Conservation (phyloP, 345 rosid genomes). For the Microcos paniculata region DNA sequence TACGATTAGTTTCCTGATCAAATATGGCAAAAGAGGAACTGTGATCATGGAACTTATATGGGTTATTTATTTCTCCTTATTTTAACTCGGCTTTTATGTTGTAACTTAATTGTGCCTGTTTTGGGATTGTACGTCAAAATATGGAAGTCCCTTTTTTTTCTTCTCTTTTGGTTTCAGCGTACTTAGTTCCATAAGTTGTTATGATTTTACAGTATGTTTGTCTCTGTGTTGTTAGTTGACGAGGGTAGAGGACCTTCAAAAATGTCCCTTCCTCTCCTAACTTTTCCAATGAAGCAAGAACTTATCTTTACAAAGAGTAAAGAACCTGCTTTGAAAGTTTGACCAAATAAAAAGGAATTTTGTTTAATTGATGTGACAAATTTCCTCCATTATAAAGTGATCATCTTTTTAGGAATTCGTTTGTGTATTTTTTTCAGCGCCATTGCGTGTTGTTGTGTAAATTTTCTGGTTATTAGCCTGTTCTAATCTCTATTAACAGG, state of each 20-base stretch:
- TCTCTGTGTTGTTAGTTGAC: neutral
- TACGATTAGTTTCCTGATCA: neutral
- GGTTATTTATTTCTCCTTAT: neutral
- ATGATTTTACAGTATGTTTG: neutral
- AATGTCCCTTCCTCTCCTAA: neutral
- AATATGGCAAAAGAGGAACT: neutral
- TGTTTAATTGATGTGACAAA: neutral
- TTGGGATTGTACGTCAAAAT: neutral
- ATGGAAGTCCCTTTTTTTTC: neutral
- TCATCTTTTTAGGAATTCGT: neutral
- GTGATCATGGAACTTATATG: neutral
- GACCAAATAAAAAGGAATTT: neutral
- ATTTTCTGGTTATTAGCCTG: neutral
- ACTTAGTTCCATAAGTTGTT: neutral
- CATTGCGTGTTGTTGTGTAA: neutral
- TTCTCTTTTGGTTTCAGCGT: neutral
- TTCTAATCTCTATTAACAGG: constrained; percentile 38
- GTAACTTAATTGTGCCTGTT: neutral
- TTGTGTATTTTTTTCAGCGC: neutral
- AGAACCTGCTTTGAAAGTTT: neutral
- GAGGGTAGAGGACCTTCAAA: neutral
- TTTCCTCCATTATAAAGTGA: neutral
- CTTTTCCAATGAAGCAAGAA: neutral
- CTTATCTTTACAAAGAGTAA: neutral
- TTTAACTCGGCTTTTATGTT: neutral